Percentiles rank a stretch among this genome's conserved stretches.
Evolutionary conservation across 345 rosid genomes (phyloP).

Genomic region (Camelina laxa): DNA sequence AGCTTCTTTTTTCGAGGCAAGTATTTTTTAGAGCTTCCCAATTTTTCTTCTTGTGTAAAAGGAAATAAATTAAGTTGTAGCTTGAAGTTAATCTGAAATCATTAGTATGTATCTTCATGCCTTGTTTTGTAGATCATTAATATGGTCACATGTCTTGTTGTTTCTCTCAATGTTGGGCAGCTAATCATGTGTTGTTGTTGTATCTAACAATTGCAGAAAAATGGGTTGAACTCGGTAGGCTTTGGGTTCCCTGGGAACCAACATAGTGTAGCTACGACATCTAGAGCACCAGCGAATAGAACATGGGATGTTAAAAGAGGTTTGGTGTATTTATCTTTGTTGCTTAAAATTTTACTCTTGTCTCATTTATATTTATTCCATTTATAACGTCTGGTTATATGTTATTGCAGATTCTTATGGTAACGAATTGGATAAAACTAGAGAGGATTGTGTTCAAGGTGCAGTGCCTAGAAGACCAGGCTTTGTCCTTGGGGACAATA

Average conservation of each 20-base stretch:
- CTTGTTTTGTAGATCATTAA: constrained; percentile 27
- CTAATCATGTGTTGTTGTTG: constrained; percentile 34
- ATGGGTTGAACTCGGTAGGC: constrained; percentile 41
- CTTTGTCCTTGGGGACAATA: constrained; percentile 30
- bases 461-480: constrained; percentile 34
- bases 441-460: constrained; percentile 42
- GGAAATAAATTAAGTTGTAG: not conserved
- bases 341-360: constrained; percentile 22
- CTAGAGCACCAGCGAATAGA: constrained; percentile 42
- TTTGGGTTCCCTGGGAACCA: constrained; percentile 38
- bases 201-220: constrained; percentile 51
- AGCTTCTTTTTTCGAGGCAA: constrained; percentile 57
- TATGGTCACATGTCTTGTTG: constrained; percentile 29
- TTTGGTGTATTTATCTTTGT: constrained; percentile 6
- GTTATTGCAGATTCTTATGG: constrained; percentile 50
- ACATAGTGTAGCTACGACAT: constrained; percentile 41
- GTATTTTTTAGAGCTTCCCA: not conserved
- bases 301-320: constrained; percentile 48
- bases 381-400: constrained; percentile 10
- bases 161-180: constrained; percentile 12
- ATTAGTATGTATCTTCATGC: constrained; percentile 11
- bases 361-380: not conserved
- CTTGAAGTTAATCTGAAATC: constrained; percentile 17
- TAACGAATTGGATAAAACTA: constrained; percentile 34
- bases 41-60: not conserved